A percentile compares a stretch with the other conserved stretches of the same genome.
These are phyloP conservation scores for Sutorius eximius DNA, from an alignment of 1,284 basidiomycete species.

Conservation along the genomic window DNA sequence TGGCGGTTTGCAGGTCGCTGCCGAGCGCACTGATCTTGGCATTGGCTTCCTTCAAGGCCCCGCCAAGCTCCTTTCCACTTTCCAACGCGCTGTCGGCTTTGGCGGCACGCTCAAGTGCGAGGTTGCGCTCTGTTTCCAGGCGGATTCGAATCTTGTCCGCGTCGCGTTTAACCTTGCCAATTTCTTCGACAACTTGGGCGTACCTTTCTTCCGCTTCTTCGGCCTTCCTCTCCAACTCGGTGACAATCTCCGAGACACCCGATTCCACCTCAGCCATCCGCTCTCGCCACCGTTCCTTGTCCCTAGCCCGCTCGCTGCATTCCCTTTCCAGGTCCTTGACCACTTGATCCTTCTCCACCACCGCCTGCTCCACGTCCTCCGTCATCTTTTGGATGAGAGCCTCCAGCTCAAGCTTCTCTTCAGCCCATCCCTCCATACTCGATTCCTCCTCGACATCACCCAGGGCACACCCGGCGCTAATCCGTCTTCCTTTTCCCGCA, in stretches of 20 bases:
- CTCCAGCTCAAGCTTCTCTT: conserved; percentile 56
- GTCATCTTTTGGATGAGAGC: conserved; percentile 50
- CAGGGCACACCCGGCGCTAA: conserved; percentile 51
- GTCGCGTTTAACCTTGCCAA: conserved; percentile 44
- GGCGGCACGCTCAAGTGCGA: conserved; percentile 54
- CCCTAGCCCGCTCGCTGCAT: conserved; percentile 52
- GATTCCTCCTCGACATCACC: conserved; percentile 62
- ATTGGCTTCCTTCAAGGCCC: conserved; percentile 63
- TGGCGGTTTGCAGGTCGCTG: conserved; percentile 57
- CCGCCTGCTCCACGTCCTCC: conserved; percentile 43
- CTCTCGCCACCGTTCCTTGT: conserved; percentile 66
- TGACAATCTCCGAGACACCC: conserved; percentile 64
- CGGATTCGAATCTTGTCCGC: conserved; percentile 45
- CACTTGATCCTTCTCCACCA: conserved; percentile 40
- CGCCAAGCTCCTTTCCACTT: conserved; percentile 61
- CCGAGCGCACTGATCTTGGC: conserved; percentile 53
- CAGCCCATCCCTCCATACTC: conserved; percentile 57
- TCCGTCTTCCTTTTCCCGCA: conserved; percentile 38
- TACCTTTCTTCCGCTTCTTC: conserved; percentile 50
- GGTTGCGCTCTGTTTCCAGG: conserved; percentile 51
- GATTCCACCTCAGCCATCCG: conserved; percentile 68
- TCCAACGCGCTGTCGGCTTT: conserved; percentile 62
- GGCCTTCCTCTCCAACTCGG: conserved; percentile 59
- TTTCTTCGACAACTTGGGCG: conserved; percentile 41
- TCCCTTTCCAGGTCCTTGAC: conserved; percentile 50